phyloP scores from a whole-genome alignment of 2,329 filamentous ascomycete species.

The Claviceps maximensis region DNA sequence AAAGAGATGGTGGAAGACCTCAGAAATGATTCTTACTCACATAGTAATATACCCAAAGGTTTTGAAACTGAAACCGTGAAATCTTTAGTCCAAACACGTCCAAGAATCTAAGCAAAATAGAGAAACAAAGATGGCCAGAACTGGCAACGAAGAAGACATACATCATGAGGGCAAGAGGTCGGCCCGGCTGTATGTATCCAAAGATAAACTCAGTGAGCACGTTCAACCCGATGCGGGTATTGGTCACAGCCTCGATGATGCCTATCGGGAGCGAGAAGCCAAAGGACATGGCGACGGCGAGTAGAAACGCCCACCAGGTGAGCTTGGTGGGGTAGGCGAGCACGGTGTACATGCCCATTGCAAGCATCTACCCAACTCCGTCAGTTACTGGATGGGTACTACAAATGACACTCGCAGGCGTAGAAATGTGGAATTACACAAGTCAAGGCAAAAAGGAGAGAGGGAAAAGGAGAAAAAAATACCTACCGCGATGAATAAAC shows the following conservation, averaged over 20 bases:
- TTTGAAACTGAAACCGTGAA: constrained; percentile 34
- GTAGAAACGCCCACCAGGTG: constrained; percentile 58
- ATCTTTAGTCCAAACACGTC: background rate
- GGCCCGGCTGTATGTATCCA: constrained; percentile 62
- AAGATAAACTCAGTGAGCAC: constrained; percentile 63
- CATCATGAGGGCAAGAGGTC: constrained; percentile 62
- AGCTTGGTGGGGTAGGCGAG: constrained; percentile 53
- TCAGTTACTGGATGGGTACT: background rate
- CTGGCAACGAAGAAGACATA: constrained; percentile 19
- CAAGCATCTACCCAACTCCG: constrained; percentile 31
- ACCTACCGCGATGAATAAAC: constrained; percentile 41
- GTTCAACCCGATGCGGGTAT: constrained; percentile 60
- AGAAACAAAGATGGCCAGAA: background rate
- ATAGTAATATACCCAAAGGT: constrained; percentile 51
- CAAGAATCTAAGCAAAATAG: background rate
- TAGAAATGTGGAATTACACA: background rate
- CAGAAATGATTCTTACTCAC: constrained; percentile 16
- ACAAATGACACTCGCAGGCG: background rate
- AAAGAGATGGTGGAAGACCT: too few species aligned
- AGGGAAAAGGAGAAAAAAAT: background rate
- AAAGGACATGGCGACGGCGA: constrained; percentile 51
- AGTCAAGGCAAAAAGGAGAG: background rate
- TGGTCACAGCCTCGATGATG: constrained; percentile 57
- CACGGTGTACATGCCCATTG: constrained; percentile 39
- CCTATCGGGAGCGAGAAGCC: constrained; percentile 53